Evolutionary conservation across 768 basidiomycete species (phyloP).

Genomic region (Xerocomellus amylosporus): DNA sequence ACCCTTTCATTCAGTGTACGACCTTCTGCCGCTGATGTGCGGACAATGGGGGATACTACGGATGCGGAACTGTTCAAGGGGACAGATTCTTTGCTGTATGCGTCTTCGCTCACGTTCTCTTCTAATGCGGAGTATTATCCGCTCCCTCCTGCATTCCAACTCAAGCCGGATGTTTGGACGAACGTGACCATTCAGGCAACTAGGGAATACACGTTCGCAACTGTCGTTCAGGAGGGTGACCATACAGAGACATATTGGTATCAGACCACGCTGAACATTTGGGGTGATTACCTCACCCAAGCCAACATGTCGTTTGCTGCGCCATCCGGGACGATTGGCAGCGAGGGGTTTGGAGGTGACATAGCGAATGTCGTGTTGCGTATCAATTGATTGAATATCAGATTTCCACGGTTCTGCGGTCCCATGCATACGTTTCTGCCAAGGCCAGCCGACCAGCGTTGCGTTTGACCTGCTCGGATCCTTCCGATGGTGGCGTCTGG

Average conservation of each 20-base stretch:
- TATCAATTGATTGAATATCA: slow-evolving; percentile 19
- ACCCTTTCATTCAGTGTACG: slow-evolving; percentile 40
- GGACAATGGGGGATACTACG: slow-evolving; percentile 11
- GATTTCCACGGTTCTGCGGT: not conserved
- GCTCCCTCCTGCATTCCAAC: slow-evolving; percentile 26
- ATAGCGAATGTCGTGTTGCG: slow-evolving; percentile 31
- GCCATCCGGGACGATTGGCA: slow-evolving; percentile 37
- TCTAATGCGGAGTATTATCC: slow-evolving; percentile 39
- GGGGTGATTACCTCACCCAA: slow-evolving; percentile 38
- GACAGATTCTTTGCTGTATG: slow-evolving; percentile 35
- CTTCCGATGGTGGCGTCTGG: not conserved
- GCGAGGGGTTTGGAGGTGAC: slow-evolving; percentile 34
- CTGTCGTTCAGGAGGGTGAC: slow-evolving; percentile 20
- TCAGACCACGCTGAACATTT: slow-evolving; percentile 37
- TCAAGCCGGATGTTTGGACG: slow-evolving; percentile 32
- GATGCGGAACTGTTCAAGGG: slow-evolving; percentile 35
- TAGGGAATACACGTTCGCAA: slow-evolving; percentile 34
- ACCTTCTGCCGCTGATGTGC: slow-evolving; percentile 20
- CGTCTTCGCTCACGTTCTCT: slow-evolving; percentile 38
- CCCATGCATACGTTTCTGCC: not conserved
- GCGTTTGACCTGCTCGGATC: not conserved
- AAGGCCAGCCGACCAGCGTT: not conserved
- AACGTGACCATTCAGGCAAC: slow-evolving; percentile 39
- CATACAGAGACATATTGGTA: slow-evolving; percentile 30
- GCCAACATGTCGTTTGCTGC: slow-evolving; percentile 47